phyloP scores from a whole-genome alignment of 75 land plant species.

The Picea sitchensis region DNA sequence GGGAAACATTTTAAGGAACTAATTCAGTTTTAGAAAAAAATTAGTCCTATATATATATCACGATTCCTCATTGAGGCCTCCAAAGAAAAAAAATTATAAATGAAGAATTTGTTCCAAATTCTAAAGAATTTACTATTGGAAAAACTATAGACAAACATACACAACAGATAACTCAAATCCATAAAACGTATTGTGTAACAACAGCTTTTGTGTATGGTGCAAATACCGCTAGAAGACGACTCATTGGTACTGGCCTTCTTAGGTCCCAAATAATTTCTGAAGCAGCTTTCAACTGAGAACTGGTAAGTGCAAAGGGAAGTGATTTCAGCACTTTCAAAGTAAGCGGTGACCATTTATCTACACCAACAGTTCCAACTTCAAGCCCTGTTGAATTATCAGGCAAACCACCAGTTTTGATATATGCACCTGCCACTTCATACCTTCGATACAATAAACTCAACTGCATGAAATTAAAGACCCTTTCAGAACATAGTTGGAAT shows the following conservation, averaged over 20 bases:
- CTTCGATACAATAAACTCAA: slow-evolving; percentile 65
- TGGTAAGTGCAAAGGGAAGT: slow-evolving; percentile 78
- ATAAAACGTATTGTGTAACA: background rate
- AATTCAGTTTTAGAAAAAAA: background rate
- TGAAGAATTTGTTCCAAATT: background rate
- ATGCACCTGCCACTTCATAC: slow-evolving; percentile 51
- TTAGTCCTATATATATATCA: background rate
- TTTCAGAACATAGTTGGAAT: background rate
- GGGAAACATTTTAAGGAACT: background rate
- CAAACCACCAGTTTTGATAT: slow-evolving; percentile 39
- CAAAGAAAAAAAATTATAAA: background rate
- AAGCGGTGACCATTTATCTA: slow-evolving; percentile 76
- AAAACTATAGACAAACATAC: background rate
- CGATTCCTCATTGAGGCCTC: background rate
- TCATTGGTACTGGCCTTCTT: slow-evolving; percentile 81
- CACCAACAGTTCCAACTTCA: slow-evolving; percentile 32
- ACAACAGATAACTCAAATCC: background rate
- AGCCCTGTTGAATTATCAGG: slow-evolving; percentile 39
- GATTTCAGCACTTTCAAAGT: slow-evolving; percentile 57
- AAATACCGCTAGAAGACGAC: slow-evolving; percentile 80
- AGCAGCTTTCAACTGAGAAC: slow-evolving; percentile 71
- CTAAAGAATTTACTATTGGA: background rate
- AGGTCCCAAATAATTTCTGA: slow-evolving; percentile 97
- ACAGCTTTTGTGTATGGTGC: background rate
- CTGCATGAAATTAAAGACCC: slow-evolving; percentile 29